Conservation (phyloP, 331 rosid genomes). For the Malus hybrid region DNA sequence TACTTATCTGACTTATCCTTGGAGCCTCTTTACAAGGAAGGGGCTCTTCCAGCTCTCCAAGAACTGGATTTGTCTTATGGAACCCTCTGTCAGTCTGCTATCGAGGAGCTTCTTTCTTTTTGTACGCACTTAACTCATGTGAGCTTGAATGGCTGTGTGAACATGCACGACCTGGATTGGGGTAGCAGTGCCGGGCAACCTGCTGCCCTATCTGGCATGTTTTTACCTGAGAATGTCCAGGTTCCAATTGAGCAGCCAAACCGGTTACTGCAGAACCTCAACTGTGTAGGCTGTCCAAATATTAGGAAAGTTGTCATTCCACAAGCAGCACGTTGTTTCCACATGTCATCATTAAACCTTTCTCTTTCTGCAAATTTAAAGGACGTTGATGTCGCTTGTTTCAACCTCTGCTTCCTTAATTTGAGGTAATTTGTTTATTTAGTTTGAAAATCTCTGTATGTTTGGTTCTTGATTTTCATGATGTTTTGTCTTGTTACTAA, state of each 20-base stretch:
- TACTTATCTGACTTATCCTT: conserved; percentile 74
- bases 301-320: conserved; percentile 91
- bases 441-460: neutral
- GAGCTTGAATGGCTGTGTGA: conserved; percentile 96
- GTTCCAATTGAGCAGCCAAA: conserved; percentile 48
- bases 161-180: conserved; percentile 98
- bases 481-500: conserved; percentile 18
- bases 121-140: conserved; percentile 83
- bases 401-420: conserved; percentile 81
- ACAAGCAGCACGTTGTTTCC: conserved; percentile 63
- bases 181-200: conserved; percentile 36
- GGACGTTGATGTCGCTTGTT: conserved; percentile 88
- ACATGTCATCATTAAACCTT: conserved; percentile 63
- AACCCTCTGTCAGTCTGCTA: conserved; percentile 84
- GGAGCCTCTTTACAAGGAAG: conserved; percentile 91
- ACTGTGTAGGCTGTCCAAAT: conserved; percentile 91
- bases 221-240: conserved; percentile 24
- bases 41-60: conserved; percentile 87
- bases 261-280: conserved; percentile 80
- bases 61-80: conserved; percentile 96
- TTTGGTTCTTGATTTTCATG: neutral
- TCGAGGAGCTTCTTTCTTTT: conserved; percentile 95
- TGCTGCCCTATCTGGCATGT: conserved; percentile 20
- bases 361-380: conserved; percentile 79
- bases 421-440: conserved; percentile 45